A percentile compares a stretch with the other conserved stretches of the same genome.
These are phyloP conservation scores for Dryas drummondii DNA, from an alignment of 306 rosid genomes.

Conservation along the genomic window DNA sequence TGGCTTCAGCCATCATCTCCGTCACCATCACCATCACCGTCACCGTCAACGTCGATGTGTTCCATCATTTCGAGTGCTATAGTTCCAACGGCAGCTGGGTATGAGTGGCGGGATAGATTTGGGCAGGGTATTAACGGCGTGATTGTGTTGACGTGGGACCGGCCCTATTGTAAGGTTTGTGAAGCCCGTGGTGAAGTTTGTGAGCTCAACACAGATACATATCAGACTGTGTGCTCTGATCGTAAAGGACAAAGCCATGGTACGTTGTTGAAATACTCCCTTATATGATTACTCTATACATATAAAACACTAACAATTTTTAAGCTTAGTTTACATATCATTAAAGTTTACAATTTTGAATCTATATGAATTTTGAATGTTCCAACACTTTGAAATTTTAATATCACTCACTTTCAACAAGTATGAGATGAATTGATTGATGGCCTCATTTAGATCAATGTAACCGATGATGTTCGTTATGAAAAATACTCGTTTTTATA, in stretches of 20 bases:
- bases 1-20: neutral
- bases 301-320: no score
- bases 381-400: no score
- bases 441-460: no score
- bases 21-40: neutral
- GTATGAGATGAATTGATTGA: no score
- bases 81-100: conserved; percentile 32
- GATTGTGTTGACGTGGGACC: conserved; percentile 43
- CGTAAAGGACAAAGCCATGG: conserved; percentile 26
- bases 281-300: neutral
- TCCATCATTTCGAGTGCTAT: conserved; percentile 24
- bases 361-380: no score
- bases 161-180: conserved; percentile 38
- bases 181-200: conserved; percentile 33
- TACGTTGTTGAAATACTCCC: conserved; percentile 6
- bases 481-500: no score
- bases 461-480: no score
- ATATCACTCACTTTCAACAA: no score
- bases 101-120: neutral
- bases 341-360: no score
- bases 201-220: conserved; percentile 22
- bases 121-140: neutral
- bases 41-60: conserved; percentile 17
- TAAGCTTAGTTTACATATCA: no score
- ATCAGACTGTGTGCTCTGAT: conserved; percentile 30